Conservation (phyloP, 148 eudicot genomes). For the Rhododendron henanense region DNA sequence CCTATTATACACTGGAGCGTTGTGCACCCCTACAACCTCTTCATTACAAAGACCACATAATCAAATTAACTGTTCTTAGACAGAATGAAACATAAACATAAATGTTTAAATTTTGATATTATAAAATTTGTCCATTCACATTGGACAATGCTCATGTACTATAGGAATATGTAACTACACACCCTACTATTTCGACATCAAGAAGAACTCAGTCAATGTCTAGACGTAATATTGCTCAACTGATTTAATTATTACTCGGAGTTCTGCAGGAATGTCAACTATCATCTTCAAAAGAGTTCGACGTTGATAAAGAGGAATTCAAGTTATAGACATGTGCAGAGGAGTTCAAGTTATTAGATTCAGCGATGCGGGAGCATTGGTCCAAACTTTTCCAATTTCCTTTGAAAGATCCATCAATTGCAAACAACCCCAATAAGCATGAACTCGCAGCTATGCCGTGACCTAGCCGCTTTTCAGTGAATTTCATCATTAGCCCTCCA, state of each 20-base stretch:
- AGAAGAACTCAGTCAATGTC: neutral
- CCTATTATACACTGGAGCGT: neutral
- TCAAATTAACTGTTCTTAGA: too few species aligned
- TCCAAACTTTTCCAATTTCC: neutral
- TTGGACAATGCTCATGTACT: neutral
- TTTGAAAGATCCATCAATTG: neutral
- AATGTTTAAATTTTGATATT: too few species aligned
- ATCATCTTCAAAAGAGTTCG: slow-evolving; percentile 40
- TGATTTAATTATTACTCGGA: neutral
- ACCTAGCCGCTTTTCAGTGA: neutral
- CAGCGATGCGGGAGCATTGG: neutral
- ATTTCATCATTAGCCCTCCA: neutral
- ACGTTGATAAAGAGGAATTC: slow-evolving; percentile 25
- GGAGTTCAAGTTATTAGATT: neutral
- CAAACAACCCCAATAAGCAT: neutral
- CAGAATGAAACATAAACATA: too few species aligned
- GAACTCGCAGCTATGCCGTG: neutral
- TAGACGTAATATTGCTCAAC: neutral
- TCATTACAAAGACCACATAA: neutral
- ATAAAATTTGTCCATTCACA: neutral
- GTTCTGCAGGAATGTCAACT: slow-evolving; percentile 43
- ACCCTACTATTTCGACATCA: neutral
- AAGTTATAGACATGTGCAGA: slow-evolving; percentile 12
- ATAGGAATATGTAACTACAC: neutral
- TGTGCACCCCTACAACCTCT: neutral